Percentiles rank a stretch among this genome's conserved stretches.
phyloP scores from a whole-genome alignment of 139 green algal species.

The Asterochloris erici region DNA sequence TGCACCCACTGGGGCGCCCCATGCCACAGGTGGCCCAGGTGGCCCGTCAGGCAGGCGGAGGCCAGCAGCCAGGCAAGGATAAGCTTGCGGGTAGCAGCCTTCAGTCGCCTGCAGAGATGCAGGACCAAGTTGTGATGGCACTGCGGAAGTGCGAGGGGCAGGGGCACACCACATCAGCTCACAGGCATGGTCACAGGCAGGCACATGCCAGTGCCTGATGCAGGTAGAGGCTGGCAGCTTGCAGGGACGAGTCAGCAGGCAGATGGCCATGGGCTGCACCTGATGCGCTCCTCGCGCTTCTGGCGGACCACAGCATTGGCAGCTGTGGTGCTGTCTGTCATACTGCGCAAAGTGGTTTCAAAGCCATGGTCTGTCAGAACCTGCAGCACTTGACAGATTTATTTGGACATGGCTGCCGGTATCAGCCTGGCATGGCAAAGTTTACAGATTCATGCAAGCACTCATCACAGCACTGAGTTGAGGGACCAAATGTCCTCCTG shows the following conservation, averaged over 20 bases:
- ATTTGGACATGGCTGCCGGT: too few relatives aligned
- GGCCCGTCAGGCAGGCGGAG: slow-evolving; percentile 68
- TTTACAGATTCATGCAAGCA: too few relatives aligned
- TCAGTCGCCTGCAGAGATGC: slow-evolving; percentile 35
- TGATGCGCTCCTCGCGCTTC: slow-evolving; percentile 14
- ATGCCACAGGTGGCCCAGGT: slow-evolving; percentile 62
- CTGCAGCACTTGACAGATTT: slow-evolving; percentile 9
- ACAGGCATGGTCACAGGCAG: too few relatives aligned
- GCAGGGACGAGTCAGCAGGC: not conserved
- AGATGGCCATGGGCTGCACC: not conserved
- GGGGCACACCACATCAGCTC: not conserved
- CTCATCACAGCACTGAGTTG: too few relatives aligned
- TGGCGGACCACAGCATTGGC: slow-evolving; percentile 8
- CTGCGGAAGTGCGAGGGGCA: too few relatives aligned
- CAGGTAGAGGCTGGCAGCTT: not conserved
- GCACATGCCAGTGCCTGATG: too few relatives aligned
- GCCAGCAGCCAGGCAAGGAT: slow-evolving; percentile 73
- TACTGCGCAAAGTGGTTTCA: slow-evolving; percentile 17
- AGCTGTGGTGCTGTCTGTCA: slow-evolving; percentile 2
- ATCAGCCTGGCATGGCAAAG: too few relatives aligned
- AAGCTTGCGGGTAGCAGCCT: slow-evolving; percentile 55
- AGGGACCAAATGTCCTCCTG: too few relatives aligned
- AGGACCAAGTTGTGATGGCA: not conserved
- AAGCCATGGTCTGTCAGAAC: slow-evolving; percentile 47
- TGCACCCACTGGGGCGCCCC: slow-evolving; percentile 56